Conservation (phyloP, 2,329 filamentous ascomycete species). For the Exophiala oligosperma region DNA sequence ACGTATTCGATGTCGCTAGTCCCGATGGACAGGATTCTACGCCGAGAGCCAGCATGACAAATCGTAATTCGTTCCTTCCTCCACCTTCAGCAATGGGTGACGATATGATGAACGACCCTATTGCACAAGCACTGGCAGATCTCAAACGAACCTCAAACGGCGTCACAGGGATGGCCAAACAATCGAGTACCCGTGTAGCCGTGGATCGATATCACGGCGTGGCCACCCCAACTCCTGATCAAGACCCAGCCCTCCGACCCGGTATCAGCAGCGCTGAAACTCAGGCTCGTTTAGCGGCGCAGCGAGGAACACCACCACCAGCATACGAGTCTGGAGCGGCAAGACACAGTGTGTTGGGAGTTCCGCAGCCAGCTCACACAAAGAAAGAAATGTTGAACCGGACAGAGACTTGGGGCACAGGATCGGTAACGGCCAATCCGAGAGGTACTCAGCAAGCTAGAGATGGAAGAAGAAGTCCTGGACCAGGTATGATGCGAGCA, state of each 20-base stretch:
- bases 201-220: constrained; percentile 96
- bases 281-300: constrained; percentile 55
- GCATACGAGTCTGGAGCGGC: constrained; percentile 69
- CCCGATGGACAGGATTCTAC: constrained; percentile 62
- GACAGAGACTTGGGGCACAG: constrained; percentile 72
- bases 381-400: constrained; percentile 94
- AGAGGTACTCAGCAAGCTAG: constrained; percentile 18
- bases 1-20: constrained; percentile 89
- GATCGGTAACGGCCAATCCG: constrained; percentile 10
- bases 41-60: constrained; percentile 38
- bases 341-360: constrained; percentile 26
- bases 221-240: constrained; percentile 68
- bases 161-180: constrained; percentile 62
- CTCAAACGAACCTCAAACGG: constrained; percentile 59
- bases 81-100: constrained; percentile 46
- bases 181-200: constrained; percentile 79
- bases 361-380: constrained; percentile 85
- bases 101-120: constrained; percentile 67
- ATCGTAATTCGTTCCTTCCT: constrained; percentile 30
- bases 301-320: constrained; percentile 78
- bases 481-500: constrained; percentile 22
- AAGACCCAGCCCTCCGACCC: constrained; percentile 34
- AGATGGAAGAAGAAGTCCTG: constrained; percentile 27
- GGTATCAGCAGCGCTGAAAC: constrained; percentile 26
- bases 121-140: constrained; percentile 88